Percentiles rank a stretch among this genome's conserved stretches.
These are phyloP conservation scores for Trichoderma oligosporum DNA, from an alignment of 2,329 filamentous ascomycete species.

Conservation along the genomic window DNA sequence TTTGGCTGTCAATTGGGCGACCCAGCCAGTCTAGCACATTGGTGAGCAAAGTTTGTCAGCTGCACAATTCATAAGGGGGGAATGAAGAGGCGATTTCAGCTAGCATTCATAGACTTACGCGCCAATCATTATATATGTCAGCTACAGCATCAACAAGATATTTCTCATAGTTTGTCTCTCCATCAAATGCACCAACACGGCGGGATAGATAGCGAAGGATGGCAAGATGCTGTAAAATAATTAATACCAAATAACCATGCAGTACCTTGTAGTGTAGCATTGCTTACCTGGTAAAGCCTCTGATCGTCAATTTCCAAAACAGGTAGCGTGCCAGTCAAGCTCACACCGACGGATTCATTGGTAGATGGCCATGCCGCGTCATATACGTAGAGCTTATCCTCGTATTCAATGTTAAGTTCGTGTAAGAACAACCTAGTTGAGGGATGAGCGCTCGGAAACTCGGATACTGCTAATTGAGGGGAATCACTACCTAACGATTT, in stretches of 20 bases:
- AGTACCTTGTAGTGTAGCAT: too few species aligned
- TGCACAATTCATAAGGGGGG: background rate
- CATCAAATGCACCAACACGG: conserved; percentile 36
- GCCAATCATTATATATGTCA: conserved; percentile 40
- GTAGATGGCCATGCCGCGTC: conserved; percentile 24
- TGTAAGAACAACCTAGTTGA: conserved; percentile 9
- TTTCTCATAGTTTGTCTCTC: conserved; percentile 35
- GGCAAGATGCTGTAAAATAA: conserved; percentile 18
- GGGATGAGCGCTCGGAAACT: background rate
- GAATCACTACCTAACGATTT: conserved; percentile 7
- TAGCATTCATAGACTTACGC: conserved; percentile 28
- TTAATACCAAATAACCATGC: too few species aligned
- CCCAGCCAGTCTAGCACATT: conserved; percentile 23
- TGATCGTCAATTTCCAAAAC: conserved; percentile 35
- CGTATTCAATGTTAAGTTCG: conserved; percentile 23
- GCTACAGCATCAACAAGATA: conserved; percentile 36
- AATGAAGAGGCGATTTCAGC: background rate
- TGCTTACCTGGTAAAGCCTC: conserved; percentile 24
- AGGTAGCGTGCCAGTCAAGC: conserved; percentile 34
- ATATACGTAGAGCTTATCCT: conserved; percentile 29
- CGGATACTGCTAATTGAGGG: background rate
- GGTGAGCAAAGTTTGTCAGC: background rate
- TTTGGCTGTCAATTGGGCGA: conserved; percentile 26
- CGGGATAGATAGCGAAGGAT: conserved; percentile 37
- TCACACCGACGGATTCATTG: conserved; percentile 28